Evolutionary conservation across 148 eudicot genomes (phyloP), one percentile per base, ranked within the genome.

Genomic region (Chenopodium formosanum): DNA sequence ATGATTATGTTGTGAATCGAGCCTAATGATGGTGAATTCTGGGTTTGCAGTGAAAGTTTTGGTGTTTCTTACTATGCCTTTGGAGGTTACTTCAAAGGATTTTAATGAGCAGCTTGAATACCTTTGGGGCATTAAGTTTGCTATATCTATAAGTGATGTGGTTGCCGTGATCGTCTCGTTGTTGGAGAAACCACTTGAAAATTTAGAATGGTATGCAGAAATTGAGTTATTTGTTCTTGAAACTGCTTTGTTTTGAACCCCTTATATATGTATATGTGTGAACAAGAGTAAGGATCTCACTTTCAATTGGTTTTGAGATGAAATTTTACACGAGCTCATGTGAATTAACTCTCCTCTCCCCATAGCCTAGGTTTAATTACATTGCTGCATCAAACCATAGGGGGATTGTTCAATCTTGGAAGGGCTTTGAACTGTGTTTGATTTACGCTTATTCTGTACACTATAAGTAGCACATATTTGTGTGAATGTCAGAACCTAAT

Each of bases 61-160:
- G 91, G 99, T 97, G 83, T 97, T 97, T 83, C 90, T 94, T 47
- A 94, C 95, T 22, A 97, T 97, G 98, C 99, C 99, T 23, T 44
- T 97, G 48, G 98, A 97, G 83, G 86, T 85, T 31, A 48, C 87
- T 22, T 94, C 99, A 9, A 84, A 84, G 83, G 97, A 94, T 78
- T 88, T 86, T 79, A 87, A 90, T 64, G 92, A 91, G 76, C 99
- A 97, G 90, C 79, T 91, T 50, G 99, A 97, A 82, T 88, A 88
- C 78, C 89, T 97, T 17, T 94, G 99, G 98, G 90, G 82, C 40
- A 83, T 94, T 79, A 97, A 94, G 84, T 81, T 89, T 74, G 88
- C 92, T 50, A 85, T 97, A 67, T 90, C 95, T 10, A 83, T 32
- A 44, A 94, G 98, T 48, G 84, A 89, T 44, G 85, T 85, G 29